Base-by-base conservation (phyloP, 1,284 basidiomycete species). In the Chalciporus sp. region DNA sequence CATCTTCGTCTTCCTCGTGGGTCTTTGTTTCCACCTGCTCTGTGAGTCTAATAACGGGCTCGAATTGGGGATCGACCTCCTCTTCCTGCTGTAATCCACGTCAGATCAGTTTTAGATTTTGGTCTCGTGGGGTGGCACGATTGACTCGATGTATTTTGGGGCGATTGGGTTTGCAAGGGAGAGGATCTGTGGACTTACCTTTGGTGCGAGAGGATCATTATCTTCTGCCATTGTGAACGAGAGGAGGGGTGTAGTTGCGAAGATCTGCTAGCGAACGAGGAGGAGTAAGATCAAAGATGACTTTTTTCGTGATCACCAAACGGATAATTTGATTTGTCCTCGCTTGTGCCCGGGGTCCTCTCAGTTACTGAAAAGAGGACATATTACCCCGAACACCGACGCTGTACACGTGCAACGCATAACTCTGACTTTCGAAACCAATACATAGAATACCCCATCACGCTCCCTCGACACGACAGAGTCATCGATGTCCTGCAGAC, bases 11-110 rank as follows among this genome's bases (percentile, higher is more conserved):
- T 72, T 99, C 97, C 75, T 99, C 97, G 71, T 85, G 78, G 9
- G 97, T 99, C 84, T 96, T 96, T 54, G 88, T 88, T 70, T 95
- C 93, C 60, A 99, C 92, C 72, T 94, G 87, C 72, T 96, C 88
- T n/a, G 94, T 97, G 74, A 99, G 91, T 77, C 88, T 93, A 79
- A 98, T 89, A 59, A 99, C 93, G 45, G 97, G 96, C 78, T 98
- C 95, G 73, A 94, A 99, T 63, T 96, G 92, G 62, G 86, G 85
- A 75, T 96, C 93, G 75, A 83, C 72, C 76, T 95, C 92, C 71
- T 95, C 90, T 64, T 94, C 90, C 78, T 88, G 75, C 60, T 69
- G 48, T 53, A 57, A 59, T 57, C 40, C 55, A 47, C 19, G 63
- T 56, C 54, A 65, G 67, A 72, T 69, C 63, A 70, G 61, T 26